Base-by-base conservation (phyloP, 2,329 filamentous ascomycete genomes). In the Arthrinium phaeospermum region DNA sequence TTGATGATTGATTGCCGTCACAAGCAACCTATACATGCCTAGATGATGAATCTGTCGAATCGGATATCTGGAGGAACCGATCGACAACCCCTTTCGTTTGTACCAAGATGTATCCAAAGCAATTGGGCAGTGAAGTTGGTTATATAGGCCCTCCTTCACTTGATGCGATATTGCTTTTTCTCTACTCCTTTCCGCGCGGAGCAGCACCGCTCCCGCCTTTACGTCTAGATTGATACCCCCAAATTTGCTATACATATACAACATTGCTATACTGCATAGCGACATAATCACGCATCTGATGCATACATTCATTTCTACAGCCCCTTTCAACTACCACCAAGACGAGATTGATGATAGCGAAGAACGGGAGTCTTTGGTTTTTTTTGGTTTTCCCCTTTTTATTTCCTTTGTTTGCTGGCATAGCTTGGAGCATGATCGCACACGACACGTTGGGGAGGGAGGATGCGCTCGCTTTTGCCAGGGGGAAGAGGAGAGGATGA, bases 1-100 rank as follows among this genome's bases (percentile, higher is more conserved):
- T 89, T 75, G 87, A 88, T 75, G 86, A 89, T 76, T 81, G 74
- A 78, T 68, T 44, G 22, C 13, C 41, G n/a, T 22, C 47, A 44
- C 24, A 69, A 16, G 68, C 68, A 37, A 37, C 27, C 16, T 37
- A 37, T 37, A 61, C 22, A 19, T 37, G 53, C 12, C 44, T 19
- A 19, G 8, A 68, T 30, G 47, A 27, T 34, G 7, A 13, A 47
- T 7, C 24, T 47, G 44, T 46, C 45, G 27, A 37, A 49, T 37
- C 24, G 45, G 19, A 49, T 37, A 13, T 16, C n/a, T 34, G 45
- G 45, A 69, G 27, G 46, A 41, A 37, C 57, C 57, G 57, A 64
- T 64, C 30, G 57, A 41, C 57, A 64, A 64, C 34, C 57, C 57
- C 67, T 69, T 69, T 69, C 45, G 47, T 69, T 69, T 69, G 67